A percentile compares a stretch with the other conserved stretches of the same genome.
Conservation (phyloP, 179 eudicot genomes). For the Heliamphora pulchella region DNA sequence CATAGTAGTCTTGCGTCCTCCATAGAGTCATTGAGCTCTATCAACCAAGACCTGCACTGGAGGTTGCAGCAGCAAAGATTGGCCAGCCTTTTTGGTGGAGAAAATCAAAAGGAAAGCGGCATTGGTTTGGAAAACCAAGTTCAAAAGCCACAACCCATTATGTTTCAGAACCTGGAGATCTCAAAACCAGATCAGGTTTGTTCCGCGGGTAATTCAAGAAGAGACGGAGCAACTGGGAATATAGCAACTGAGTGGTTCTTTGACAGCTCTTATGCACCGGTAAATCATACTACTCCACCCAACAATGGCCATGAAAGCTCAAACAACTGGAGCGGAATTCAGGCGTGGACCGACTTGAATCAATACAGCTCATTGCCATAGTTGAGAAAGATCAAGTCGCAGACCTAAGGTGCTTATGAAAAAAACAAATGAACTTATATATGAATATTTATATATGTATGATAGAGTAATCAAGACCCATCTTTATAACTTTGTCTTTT, state of each 20-base stretch:
- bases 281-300: constrained; percentile 18
- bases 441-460: neutral
- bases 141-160: constrained; percentile 41
- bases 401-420: neutral
- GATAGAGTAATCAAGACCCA: constrained; percentile 8
- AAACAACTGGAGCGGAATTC: constrained; percentile 34
- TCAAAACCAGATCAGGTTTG: constrained; percentile 19
- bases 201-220: constrained; percentile 17
- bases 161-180: constrained; percentile 51
- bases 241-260: constrained; percentile 44
- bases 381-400: neutral
- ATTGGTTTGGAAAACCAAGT: constrained; percentile 9
- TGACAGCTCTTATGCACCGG: constrained; percentile 22
- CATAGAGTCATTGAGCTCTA: constrained; percentile 73
- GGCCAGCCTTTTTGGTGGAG: constrained; percentile 38
- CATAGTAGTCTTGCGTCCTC: constrained; percentile 39
- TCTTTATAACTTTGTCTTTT: neutral
- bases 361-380: constrained; percentile 34
- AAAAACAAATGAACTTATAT: neutral
- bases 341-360: constrained; percentile 39
- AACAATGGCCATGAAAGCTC: constrained; percentile 26
- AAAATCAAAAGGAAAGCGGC: constrained; percentile 23
- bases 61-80: constrained; percentile 72
- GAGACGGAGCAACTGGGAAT: constrained; percentile 21
- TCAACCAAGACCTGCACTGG: constrained; percentile 89